Evolutionary conservation across 495 filamentous ascomycete genomes (phyloP).

Genomic region (Lasiosphaeria miniovina): DNA sequence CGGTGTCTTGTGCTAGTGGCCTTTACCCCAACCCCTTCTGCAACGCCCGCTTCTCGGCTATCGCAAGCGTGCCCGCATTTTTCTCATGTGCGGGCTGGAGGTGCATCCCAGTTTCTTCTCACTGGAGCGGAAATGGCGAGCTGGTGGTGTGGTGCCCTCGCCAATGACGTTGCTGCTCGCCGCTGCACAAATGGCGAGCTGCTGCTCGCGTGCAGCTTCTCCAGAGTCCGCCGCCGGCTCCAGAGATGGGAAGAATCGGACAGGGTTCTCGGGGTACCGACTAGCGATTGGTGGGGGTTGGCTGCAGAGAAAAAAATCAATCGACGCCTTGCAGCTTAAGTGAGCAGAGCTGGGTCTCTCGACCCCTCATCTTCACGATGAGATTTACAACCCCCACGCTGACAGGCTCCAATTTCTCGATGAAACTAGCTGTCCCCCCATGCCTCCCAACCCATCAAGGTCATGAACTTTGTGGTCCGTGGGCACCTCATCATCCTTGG

Average conservation of each 20-base stretch:
- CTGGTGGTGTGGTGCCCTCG: background rate
- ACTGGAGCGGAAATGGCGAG: background rate
- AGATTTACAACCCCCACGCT: conserved; percentile 23
- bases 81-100: background rate
- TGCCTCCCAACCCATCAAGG: background rate
- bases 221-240: conserved; percentile 2
- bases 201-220: background rate
- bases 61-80: background rate
- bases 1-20: background rate
- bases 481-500: conserved; percentile 8
- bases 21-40: background rate
- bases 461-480: conserved; percentile 2
- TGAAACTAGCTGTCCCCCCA: conserved; percentile 15
- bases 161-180: conserved; percentile 15
- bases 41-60: conserved; percentile 10
- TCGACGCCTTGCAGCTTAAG: conserved; percentile 6
- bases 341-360: background rate
- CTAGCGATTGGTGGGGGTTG: background rate
- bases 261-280: background rate
- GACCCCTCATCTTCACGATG: conserved; percentile 12
- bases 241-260: background rate
- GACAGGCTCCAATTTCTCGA: conserved; percentile 25
- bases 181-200: conserved; percentile 13
- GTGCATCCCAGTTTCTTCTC: conserved; percentile 3
- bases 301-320: background rate